phyloP scores from a whole-genome alignment of 1,284 basidiomycete genomes.

The Boletellus deceptivus region DNA sequence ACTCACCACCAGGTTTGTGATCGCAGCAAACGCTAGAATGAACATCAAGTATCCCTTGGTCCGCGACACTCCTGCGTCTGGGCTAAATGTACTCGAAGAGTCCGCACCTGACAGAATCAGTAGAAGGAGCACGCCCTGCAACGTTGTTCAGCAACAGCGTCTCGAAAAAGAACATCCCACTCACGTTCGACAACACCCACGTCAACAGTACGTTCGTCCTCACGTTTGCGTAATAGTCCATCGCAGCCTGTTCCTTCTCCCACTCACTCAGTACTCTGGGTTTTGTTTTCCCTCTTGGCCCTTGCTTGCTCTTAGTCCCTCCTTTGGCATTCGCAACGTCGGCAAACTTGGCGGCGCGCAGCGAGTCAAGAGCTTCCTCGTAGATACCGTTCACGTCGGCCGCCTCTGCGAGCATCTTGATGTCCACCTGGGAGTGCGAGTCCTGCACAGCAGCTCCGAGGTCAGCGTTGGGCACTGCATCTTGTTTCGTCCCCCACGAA shows the following conservation, averaged over 20 bases:
- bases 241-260: slow-evolving; percentile 74
- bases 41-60: slow-evolving; percentile 79
- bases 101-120: slow-evolving; percentile 71
- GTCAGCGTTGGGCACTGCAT: slow-evolving; percentile 64
- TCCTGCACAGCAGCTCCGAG: slow-evolving; percentile 81
- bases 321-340: slow-evolving; percentile 14
- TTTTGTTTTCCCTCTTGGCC: slow-evolving; percentile 24
- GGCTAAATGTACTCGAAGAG: slow-evolving; percentile 62
- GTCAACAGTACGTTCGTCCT: slow-evolving; percentile 87
- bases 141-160: neutral
- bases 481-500: slow-evolving; percentile 92
- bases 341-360: slow-evolving; percentile 68
- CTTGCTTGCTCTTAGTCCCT: slow-evolving; percentile 12
- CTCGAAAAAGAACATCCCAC: slow-evolving; percentile 23
- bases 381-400: slow-evolving; percentile 89
- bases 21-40: slow-evolving; percentile 75
- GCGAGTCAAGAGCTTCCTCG: slow-evolving; percentile 82
- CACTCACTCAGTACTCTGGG: slow-evolving; percentile 38
- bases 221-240: slow-evolving; percentile 88
- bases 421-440: slow-evolving; percentile 80
- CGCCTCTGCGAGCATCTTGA: slow-evolving; percentile 83
- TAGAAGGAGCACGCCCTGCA: slow-evolving; percentile 70
- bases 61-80: slow-evolving; percentile 48
- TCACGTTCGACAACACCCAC: slow-evolving; percentile 83
- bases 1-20: slow-evolving; percentile 63